Evolutionary conservation across 1,284 basidiomycete genomes (phyloP), one percentile per base, ranked within the genome.

Genomic region (Heterobasidion annosum): DNA sequence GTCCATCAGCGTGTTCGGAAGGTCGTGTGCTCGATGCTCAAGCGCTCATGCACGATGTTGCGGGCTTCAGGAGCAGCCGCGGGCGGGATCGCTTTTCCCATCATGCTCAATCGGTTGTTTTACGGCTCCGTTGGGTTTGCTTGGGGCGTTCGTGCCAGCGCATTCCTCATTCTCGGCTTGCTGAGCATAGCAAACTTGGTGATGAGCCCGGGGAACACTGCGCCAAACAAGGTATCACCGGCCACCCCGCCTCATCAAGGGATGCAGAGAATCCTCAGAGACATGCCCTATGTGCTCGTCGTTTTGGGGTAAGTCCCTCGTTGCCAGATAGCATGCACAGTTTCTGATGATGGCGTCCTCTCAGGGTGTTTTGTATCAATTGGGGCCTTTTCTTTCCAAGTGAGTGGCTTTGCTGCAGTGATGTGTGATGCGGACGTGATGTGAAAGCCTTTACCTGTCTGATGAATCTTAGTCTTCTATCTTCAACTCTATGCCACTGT

Each of bases 401-500:
- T 57, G 25, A 9, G n/a, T 18, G 13, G 37, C 12, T 46, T 16
- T 50, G 16, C 7, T 16, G 25, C 40, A 16, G 18, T 32, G 34
- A 45, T 40, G 51, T 48, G 25, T 8, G 7, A 10, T 46, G 34
- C 15, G 34, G 9, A 51, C 47, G 45, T 37, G 51, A 12, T 57
- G 34, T 25, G 25, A 5, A 25, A 25, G 25, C 5, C 25, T 25
- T 5, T 4, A 4, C 25, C 25, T 5, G 25, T 25, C 5, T 25
- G 25, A 25, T 25, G 25, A 5, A 4, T 25, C 3, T 4, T 51
- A 71, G 69, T 73, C 56, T 75, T 76, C 61, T 77, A 76, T 58
- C 64, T 77, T n/a, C 74, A 77, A 55, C 64, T 75, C 8, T 74
- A 69, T 56, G 66, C 72, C 33, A 65, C 65, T 13, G 56, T 67